Conservation (phyloP, 169 alveolate genomes). For the Cryptosporidium meleagridis region DNA sequence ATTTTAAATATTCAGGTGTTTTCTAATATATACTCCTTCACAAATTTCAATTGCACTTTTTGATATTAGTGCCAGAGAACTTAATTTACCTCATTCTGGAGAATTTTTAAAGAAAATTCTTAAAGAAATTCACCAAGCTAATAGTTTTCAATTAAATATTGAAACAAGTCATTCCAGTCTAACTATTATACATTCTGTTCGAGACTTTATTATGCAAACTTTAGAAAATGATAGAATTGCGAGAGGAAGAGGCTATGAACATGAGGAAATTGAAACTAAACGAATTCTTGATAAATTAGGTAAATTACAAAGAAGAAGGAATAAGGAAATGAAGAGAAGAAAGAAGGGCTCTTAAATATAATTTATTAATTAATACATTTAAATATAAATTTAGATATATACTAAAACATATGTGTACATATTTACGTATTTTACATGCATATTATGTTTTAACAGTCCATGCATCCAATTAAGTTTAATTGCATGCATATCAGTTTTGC, state of each 20-base stretch:
- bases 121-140: constrained; percentile 46
- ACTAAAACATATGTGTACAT: not conserved
- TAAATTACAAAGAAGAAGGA: constrained; percentile 45
- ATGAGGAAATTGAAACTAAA: constrained; percentile 44
- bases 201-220: constrained; percentile 24
- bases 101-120: constrained; percentile 48
- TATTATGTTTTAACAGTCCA: no score
- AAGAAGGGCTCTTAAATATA: not conserved
- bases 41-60: constrained; percentile 53
- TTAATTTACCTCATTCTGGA: constrained; percentile 49
- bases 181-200: constrained; percentile 9
- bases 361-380: not conserved
- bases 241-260: constrained; percentile 6
- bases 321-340: constrained; percentile 64
- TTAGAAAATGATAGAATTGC: constrained; percentile 23
- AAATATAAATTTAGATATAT: not conserved
- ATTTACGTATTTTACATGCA: no score
- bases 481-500: not conserved
- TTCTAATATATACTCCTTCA: constrained; percentile 62
- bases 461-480: not conserved
- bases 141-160: not conserved
- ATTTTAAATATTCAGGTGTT: constrained; percentile 26
- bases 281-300: constrained; percentile 55
- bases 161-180: constrained; percentile 22
- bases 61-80: constrained; percentile 65